These are phyloP conservation scores for Candida albicans DNA, from an alignment of 1,139 yeast genomes.

Conservation along the genomic window DNA sequence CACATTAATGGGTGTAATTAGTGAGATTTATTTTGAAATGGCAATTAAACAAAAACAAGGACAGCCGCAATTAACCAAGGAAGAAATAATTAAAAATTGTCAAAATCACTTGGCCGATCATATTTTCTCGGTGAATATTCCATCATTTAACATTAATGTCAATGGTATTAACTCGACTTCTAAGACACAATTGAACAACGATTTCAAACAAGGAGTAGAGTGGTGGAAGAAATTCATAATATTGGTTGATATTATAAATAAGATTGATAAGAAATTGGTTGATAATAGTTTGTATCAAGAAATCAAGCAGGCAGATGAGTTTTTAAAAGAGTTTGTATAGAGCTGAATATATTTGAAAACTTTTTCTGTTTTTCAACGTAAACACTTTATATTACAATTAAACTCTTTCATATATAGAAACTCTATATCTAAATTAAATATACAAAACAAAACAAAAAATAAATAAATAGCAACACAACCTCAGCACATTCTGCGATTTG, in stretches of 20 bases:
- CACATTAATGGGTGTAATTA: constrained; percentile 45
- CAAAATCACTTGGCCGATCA: constrained; percentile 37
- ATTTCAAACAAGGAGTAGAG: constrained; percentile 38
- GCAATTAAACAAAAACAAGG: constrained; percentile 32
- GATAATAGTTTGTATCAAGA: constrained; percentile 30
- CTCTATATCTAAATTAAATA: too few relatives aligned
- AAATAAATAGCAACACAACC: too few relatives aligned
- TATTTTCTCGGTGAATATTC: constrained; percentile 40
- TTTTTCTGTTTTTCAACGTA: too few relatives aligned
- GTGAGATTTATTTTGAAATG: constrained; percentile 44
- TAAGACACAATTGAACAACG: constrained; percentile 36
- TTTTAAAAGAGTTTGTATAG: constrained; percentile 33
- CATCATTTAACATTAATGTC: constrained; percentile 44
- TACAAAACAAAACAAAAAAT: too few relatives aligned
- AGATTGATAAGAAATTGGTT: constrained; percentile 35
- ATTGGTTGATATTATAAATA: constrained; percentile 37
- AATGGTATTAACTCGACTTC: constrained; percentile 44
- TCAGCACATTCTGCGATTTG: too few relatives aligned
- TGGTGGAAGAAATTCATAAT: constrained; percentile 45
- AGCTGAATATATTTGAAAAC: neutral
- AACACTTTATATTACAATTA: neutral
- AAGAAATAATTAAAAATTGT: constrained; percentile 30
- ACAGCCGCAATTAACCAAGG: constrained; percentile 16
- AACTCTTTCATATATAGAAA: too few relatives aligned
- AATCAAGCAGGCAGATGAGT: constrained; percentile 43